These are phyloP conservation scores for Calocybe cyanea DNA, from an alignment of 768 basidiomycete species.

Conservation along the genomic window DNA sequence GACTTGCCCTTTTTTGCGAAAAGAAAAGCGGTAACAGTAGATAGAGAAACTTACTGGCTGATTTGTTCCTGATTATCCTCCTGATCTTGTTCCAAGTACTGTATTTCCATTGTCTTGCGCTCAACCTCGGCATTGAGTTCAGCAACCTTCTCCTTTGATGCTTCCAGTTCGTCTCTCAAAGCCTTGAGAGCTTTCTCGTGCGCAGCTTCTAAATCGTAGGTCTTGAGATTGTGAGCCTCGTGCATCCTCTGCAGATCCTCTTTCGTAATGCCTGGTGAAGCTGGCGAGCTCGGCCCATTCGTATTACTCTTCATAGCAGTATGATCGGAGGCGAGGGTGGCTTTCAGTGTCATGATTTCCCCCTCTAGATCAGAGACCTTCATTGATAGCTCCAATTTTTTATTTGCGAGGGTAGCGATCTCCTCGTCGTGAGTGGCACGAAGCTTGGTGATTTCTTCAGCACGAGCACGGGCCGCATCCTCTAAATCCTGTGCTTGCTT, in stretches of 20 bases:
- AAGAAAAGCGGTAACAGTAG: slow-evolving; percentile 52
- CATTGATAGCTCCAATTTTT: slow-evolving; percentile 61
- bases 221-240: slow-evolving; percentile 80
- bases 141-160: slow-evolving; percentile 40
- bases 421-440: slow-evolving; percentile 60
- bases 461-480: slow-evolving; percentile 64
- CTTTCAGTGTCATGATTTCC: slow-evolving; percentile 64
- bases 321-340: slow-evolving; percentile 47
- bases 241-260: slow-evolving; percentile 77
- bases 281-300: slow-evolving; percentile 30
- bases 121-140: slow-evolving; percentile 59
- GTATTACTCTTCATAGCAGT: slow-evolving; percentile 57
- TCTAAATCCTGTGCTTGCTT: slow-evolving; percentile 74
- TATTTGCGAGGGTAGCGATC: slow-evolving; percentile 45
- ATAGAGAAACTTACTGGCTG: slow-evolving; percentile 59
- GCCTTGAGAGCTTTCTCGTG: slow-evolving; percentile 56
- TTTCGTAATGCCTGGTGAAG: slow-evolving; percentile 55
- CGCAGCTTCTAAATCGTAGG: slow-evolving; percentile 68
- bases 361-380: slow-evolving; percentile 75
- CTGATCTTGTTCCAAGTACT: slow-evolving; percentile 74
- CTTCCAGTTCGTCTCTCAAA: slow-evolving; percentile 55
- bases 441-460: slow-evolving; percentile 66
- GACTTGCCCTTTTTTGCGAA: slow-evolving; percentile 18
- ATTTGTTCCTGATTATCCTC: slow-evolving; percentile 75
- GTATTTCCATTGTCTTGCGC: slow-evolving; percentile 78